Conservation (phyloP, 495 filamentous ascomycete species). For the Pseudoneurospora amorphoporcata region DNA sequence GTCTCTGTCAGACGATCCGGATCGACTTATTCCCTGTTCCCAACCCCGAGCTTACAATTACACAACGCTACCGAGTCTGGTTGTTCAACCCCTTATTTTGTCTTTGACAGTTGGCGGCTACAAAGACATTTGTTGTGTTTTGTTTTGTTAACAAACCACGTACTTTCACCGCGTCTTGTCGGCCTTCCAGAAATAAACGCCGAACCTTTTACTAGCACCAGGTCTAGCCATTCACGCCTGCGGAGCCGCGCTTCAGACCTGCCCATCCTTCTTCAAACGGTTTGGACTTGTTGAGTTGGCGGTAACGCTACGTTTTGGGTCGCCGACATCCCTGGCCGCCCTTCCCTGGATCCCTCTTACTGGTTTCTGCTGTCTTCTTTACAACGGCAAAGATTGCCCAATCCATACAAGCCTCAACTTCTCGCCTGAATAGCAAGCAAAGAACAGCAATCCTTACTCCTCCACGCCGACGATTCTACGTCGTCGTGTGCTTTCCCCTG, state of each 20-base stretch:
- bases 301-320: neutral
- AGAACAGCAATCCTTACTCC: neutral
- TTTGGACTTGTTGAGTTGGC: neutral
- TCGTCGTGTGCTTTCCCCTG: conserved; percentile 10
- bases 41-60: neutral
- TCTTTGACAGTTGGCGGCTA: neutral
- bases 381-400: neutral
- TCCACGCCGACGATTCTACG: conserved; percentile 7
- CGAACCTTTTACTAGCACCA: neutral
- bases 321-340: neutral
- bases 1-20: neutral
- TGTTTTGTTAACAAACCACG: neutral
- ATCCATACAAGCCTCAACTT: neutral
- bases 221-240: neutral
- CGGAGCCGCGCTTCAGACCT: neutral
- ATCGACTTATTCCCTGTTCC: neutral
- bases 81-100: neutral
- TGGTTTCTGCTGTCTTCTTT: conserved; percentile 3
- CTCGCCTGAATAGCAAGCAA: neutral
- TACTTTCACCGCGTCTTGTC: neutral
- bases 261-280: neutral
- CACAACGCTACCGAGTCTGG: neutral
- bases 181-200: neutral
- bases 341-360: neutral
- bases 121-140: neutral